Conservation (phyloP, 805 yeast genomes). For the Ogataea corticis region DNA sequence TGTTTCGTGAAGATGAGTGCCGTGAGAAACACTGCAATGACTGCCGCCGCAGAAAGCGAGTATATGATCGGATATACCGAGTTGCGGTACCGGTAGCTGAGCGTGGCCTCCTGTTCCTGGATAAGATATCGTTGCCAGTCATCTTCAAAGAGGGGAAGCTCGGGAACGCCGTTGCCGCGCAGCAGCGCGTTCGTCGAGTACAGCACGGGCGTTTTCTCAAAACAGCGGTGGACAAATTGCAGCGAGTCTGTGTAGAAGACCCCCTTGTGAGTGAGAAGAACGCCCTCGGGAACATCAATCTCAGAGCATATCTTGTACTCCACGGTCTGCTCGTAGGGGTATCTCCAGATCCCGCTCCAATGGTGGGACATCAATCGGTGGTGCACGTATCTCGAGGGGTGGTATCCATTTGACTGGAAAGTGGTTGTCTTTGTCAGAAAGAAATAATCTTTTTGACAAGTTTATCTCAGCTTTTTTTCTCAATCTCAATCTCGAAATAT, state of each 20-base stretch:
- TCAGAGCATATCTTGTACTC: slow-evolving; percentile 32
- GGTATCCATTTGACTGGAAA: no score
- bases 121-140: slow-evolving; percentile 52
- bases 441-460: no score
- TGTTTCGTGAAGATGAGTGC: slow-evolving; percentile 65
- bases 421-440: no score
- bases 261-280: slow-evolving; percentile 21
- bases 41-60: slow-evolving; percentile 63
- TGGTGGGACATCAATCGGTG: not conserved
- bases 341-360: slow-evolving; percentile 2
- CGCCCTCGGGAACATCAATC: slow-evolving; percentile 34
- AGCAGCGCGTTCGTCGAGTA: slow-evolving; percentile 21
- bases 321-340: not conserved
- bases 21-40: slow-evolving; percentile 62
- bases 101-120: slow-evolving; percentile 37
- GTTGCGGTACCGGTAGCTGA: slow-evolving; percentile 41
- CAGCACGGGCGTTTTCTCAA: slow-evolving; percentile 21
- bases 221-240: slow-evolving; percentile 20
- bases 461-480: no score
- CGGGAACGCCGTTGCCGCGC: slow-evolving; percentile 19
- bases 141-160: slow-evolving; percentile 43
- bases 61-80: slow-evolving; percentile 63
- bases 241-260: slow-evolving; percentile 1
- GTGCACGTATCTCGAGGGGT: no score
- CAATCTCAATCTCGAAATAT: no score